These are phyloP conservation scores for Prunus persica DNA, from an alignment of 306 rosid species.

Conservation along the genomic window Prunus_persica_NCBIv2 NC_034014.1:21699001-21699500, in stretches of 20 bases:
- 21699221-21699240: neutral
- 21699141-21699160: neutral
- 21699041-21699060: too few relatives aligned
- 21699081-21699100: too few relatives aligned
- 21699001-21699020: accelerated
- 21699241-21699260: neutral
- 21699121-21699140: neutral
- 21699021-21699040: accelerated
- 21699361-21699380: neutral
- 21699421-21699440: too few relatives aligned
- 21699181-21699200: neutral
- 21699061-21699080: too few relatives aligned
- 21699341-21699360: neutral
- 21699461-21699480: neutral
- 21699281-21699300: neutral
- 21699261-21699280: neutral
- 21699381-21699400: neutral
- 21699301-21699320: neutral
- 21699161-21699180: neutral
- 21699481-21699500: neutral
- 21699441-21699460: too few relatives aligned
- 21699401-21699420: too few relatives aligned
- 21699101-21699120: too few relatives aligned
- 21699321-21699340: neutral
- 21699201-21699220: neutral